Evolutionary conservation across 345 rosid genomes (phyloP).

Genomic region (Melaleuca quinquenervia): DNA sequence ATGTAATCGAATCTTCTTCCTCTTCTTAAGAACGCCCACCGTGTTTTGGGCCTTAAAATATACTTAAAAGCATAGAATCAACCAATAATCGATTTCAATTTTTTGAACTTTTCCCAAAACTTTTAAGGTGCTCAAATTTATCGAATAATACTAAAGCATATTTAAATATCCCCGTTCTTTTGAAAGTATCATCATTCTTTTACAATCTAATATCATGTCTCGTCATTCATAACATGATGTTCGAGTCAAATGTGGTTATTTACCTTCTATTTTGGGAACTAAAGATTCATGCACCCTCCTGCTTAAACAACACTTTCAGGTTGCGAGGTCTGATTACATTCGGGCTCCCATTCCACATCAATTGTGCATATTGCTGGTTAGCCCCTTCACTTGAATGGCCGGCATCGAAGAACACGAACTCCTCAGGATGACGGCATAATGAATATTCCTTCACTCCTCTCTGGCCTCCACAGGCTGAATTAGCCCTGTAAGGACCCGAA

Average conservation of each 20-base stretch:
- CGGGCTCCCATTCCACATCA: constrained; percentile 22
- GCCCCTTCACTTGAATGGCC: constrained; percentile 20
- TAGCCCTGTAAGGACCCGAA: constrained; percentile 1
- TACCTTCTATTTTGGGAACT: neutral
- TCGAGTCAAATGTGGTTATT: neutral
- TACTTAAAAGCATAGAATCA: neutral
- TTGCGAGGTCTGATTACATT: constrained; percentile 4
- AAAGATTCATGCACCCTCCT: neutral
- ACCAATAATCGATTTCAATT: neutral
- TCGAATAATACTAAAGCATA: neutral
- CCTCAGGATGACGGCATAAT: constrained; percentile 8
- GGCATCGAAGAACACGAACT: constrained; percentile 24
- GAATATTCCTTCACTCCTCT: neutral
- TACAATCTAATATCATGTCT: too few species aligned
- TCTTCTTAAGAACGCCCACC: neutral
- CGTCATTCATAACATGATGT: neutral
- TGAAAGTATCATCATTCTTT: too few species aligned
- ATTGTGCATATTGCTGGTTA: constrained; percentile 16
- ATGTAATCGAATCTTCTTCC: neutral
- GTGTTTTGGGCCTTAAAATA: neutral
- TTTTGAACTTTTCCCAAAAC: neutral
- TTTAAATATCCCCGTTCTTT: neutral
- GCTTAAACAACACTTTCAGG: constrained; percentile 5
- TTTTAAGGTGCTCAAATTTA: neutral
- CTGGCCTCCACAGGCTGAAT: neutral